A percentile compares a stretch with the other conserved stretches of the same genome.
These are phyloP conservation scores for Nicotiana obtusifolia DNA, from an alignment of 257 asterid genomes.

Conservation along the genomic window DNA sequence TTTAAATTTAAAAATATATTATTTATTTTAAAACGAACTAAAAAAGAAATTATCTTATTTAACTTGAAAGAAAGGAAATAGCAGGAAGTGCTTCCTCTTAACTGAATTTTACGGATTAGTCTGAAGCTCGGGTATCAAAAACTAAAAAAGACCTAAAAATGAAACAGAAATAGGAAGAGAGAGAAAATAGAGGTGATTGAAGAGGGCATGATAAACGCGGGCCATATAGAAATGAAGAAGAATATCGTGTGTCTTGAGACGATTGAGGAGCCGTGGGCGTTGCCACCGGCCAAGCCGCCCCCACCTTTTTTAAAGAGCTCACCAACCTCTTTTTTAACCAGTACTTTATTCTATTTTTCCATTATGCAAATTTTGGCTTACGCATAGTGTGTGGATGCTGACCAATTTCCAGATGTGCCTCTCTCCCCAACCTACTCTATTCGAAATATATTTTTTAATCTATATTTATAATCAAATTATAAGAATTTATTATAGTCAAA, in stretches of 20 bases:
- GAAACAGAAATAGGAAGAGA: neutral
- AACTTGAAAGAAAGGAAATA: too few relatives aligned
- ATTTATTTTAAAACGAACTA: too few relatives aligned
- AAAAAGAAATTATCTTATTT: too few relatives aligned
- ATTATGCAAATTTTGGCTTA: neutral
- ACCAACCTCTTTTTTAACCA: neutral
- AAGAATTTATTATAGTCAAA: too few relatives aligned
- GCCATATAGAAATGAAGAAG: neutral
- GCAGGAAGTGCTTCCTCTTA: too few relatives aligned
- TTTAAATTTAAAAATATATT: too few relatives aligned
- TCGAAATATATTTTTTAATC: too few relatives aligned
- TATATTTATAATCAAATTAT: too few relatives aligned
- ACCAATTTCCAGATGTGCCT: neutral
- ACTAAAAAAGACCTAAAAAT: too few relatives aligned
- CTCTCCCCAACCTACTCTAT: too few relatives aligned
- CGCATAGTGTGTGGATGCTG: neutral
- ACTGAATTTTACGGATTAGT: too few relatives aligned
- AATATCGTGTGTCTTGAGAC: neutral
- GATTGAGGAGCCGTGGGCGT: conserved; percentile 5
- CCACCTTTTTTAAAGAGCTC: neutral
- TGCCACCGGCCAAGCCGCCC: conserved; percentile 20
- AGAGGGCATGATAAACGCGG: conserved; percentile 8
- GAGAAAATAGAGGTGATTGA: neutral
- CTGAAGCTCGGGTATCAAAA: too few relatives aligned
- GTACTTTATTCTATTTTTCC: neutral